Evolutionary conservation across 768 basidiomycete genomes (phyloP), one percentile per base, ranked within the genome.

Genomic region (Wakefieldia striispora): DNA sequence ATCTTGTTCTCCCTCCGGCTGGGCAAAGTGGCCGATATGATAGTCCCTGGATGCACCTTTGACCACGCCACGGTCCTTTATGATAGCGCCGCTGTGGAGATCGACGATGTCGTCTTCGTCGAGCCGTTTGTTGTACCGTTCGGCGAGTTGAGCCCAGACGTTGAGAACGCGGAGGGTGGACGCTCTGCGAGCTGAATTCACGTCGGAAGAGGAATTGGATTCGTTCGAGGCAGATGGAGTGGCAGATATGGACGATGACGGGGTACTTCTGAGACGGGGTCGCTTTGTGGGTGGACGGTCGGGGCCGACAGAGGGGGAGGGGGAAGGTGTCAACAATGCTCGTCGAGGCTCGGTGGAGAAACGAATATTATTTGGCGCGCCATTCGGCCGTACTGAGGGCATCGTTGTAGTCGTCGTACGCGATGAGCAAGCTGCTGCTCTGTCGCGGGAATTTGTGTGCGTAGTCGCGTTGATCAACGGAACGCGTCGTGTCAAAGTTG

Each of bases 101-200:
- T 91, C 84, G 27, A 91, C 73, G 40, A 91, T 83, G 63, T 92
- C 89, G 65, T 91, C 89, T 60, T 91, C 83, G 56, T 88, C 86
- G 34, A 88, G 69, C 38, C 76, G 75, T 43, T 79, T 75, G 29
- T 78, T 75, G 61, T 90, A 86, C 21, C 86, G 78, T 41, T 84
- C 80, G 3, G 79, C 87, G 4, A 91, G 78, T 44, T 79, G 73
- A 23, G 78, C 73, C 88, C 89, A 90, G 13, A 79, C 70, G 56
- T 79, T 76, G 20, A 81, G 69, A 33, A 90, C 70, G 3, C 83
- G 81, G 56, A 73, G 66, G 5, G 75, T 73, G 12, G 66, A 69
- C 20, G 78, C 83, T 45, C 80, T 73, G 38, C 84, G 74, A 31
- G 80, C 81, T 31, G 76, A 74, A 45, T 80, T 67, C 19, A 82